These are phyloP conservation scores for Lactarius vividus DNA, from an alignment of 768 basidiomycete genomes.

Conservation along the genomic window DNA sequence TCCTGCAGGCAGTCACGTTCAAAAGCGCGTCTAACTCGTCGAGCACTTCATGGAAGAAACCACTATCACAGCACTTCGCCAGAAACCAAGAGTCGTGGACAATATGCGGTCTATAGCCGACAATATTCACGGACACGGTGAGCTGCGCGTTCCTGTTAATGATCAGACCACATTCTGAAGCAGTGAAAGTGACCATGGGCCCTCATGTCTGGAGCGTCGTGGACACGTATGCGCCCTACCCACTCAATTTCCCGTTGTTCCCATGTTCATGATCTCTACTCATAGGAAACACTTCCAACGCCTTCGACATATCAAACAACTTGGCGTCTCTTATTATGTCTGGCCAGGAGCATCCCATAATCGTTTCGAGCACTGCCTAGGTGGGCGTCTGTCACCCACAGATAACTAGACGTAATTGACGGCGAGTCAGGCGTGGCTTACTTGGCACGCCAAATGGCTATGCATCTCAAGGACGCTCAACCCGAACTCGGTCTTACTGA, in stretches of 20 bases:
- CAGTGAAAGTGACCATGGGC: slow-evolving; percentile 17
- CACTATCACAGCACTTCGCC: not conserved
- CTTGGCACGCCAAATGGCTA: slow-evolving; percentile 63
- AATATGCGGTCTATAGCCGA: slow-evolving; percentile 19
- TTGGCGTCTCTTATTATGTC: slow-evolving; percentile 72
- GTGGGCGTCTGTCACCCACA: slow-evolving; percentile 36
- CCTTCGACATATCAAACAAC: slow-evolving; percentile 72
- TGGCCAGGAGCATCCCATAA: slow-evolving; percentile 80
- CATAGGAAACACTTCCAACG: slow-evolving; percentile 72
- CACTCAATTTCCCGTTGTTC: too few relatives aligned
- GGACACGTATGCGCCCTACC: slow-evolving; percentile 56
- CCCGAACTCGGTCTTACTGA: slow-evolving; percentile 62
- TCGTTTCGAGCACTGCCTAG: slow-evolving; percentile 82
- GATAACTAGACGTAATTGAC: slow-evolving; percentile 8
- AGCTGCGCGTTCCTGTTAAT: not conserved
- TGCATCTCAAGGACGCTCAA: slow-evolving; percentile 55
- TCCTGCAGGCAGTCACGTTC: slow-evolving; percentile 15
- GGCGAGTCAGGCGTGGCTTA: slow-evolving; percentile 67
- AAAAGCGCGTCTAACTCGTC: not conserved
- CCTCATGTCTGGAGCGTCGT: slow-evolving; percentile 50
- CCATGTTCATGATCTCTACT: not conserved
- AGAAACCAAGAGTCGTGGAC: not conserved
- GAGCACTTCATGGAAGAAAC: slow-evolving; percentile 6
- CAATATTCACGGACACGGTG: slow-evolving; percentile 20
- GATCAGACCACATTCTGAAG: not conserved